A percentile compares a stretch with the other conserved stretches of the same genome.
Conservation (phyloP, 2,329 filamentous ascomycete species). For the Calycina marina region DNA sequence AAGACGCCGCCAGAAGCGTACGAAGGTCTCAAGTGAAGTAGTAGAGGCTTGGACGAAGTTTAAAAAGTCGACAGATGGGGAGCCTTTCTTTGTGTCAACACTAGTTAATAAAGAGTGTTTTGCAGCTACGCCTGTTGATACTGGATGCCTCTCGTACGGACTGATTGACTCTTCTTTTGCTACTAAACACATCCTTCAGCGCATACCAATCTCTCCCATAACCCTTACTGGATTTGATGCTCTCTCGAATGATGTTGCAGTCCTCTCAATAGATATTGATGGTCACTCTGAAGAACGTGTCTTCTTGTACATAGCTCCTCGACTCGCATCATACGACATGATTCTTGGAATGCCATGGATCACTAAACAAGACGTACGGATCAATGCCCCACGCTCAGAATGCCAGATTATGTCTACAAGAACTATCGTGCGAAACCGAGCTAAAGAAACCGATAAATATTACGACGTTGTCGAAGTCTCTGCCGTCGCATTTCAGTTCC, state of each 20-base stretch:
- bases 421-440: background rate
- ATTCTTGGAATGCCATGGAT: slow-evolving; percentile 2
- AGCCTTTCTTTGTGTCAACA: no score
- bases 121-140: no score
- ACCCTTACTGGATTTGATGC: background rate
- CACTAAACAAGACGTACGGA: no score
- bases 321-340: slow-evolving; percentile 2
- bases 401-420: background rate
- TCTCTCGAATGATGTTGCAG: background rate
- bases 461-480: background rate
- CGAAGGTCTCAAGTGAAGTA: no score
- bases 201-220: slow-evolving; percentile 1
- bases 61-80: no score
- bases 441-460: background rate
- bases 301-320: slow-evolving; percentile 3
- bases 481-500: background rate
- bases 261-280: slow-evolving; percentile 2
- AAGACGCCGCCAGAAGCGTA: no score
- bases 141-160: slow-evolving; percentile 2
- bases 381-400: background rate
- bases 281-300: background rate
- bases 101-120: no score
- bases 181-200: background rate
- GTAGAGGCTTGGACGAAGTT: no score
- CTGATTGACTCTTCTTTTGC: slow-evolving; percentile 1